Evolutionary conservation across 306 rosid species (phyloP).

Genomic region (Ormosia semicastrata): DNA sequence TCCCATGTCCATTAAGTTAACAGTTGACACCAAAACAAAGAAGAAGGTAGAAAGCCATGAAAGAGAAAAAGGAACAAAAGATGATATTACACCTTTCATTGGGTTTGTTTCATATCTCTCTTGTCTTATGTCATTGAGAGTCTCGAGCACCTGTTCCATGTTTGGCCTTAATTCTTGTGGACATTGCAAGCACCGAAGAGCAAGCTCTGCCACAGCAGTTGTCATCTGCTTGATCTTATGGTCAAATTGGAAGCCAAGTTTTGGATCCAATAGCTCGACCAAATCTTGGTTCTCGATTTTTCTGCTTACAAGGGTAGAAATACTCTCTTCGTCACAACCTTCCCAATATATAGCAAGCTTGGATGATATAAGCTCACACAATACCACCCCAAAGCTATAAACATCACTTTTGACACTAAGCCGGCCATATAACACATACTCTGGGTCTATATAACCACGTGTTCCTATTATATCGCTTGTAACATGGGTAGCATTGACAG

Average conservation of each 20-base stretch:
- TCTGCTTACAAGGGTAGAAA: not conserved
- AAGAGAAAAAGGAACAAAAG: not conserved
- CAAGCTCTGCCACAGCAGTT: constrained; percentile 16
- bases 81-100: not conserved
- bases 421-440: not conserved
- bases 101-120: not conserved
- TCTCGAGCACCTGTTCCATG: constrained; percentile 25
- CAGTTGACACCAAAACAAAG: not conserved
- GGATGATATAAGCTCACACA: constrained; percentile 22
- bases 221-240: not conserved
- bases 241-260: constrained; percentile 14
- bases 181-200: constrained; percentile 2
- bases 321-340: not conserved
- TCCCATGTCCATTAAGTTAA: not conserved
- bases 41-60: not conserved
- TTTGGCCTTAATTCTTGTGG: constrained; percentile 18
- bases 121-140: not conserved
- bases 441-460: constrained; percentile 25
- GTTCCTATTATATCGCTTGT: not conserved
- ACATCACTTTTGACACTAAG: constrained; percentile 19
- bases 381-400: constrained; percentile 33
- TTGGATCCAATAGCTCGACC: constrained; percentile 2
- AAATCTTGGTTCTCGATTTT: not conserved
- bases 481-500: not conserved
- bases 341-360: not conserved